These are phyloP conservation scores for Fusarium praegraminearum DNA, from an alignment of 2,329 filamentous ascomycete species.

Conservation along the genomic window DNA sequence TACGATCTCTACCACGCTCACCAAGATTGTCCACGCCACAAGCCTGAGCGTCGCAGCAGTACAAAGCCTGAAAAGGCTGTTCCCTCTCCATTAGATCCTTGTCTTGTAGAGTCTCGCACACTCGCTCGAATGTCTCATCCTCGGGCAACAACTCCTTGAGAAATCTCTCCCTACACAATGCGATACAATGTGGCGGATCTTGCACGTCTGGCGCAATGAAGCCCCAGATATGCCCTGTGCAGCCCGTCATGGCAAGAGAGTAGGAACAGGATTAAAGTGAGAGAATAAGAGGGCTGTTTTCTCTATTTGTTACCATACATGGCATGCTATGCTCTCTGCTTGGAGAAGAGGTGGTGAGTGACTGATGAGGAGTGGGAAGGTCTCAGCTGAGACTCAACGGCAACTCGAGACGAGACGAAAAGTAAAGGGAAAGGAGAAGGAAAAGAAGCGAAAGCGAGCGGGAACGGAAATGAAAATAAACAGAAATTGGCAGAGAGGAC, in stretches of 20 bases:
- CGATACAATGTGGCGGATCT: conserved; percentile 53
- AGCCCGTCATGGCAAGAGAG: conserved; percentile 26
- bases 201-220: conserved; percentile 47
- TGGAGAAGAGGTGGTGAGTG: background rate
- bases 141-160: conserved; percentile 46
- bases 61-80: conserved; percentile 58
- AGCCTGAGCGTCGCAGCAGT: conserved; percentile 64
- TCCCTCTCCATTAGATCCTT: conserved; percentile 43
- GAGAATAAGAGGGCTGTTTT: conserved; percentile 15
- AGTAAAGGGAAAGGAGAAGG: conserved; percentile 4
- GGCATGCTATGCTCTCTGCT: conserved; percentile 24
- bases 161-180: conserved; percentile 52
- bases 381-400: conserved; percentile 40
- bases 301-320: conserved; percentile 18
- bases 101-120: conserved; percentile 52
- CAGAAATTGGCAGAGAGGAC: conserved; percentile 6
- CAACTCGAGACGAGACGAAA: conserved; percentile 38
- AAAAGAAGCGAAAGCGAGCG: conserved; percentile 28
- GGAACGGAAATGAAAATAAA: conserved; percentile 5
- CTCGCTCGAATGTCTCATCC: conserved; percentile 48
- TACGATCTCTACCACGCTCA: conserved; percentile 59
- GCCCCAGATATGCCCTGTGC: conserved; percentile 47
- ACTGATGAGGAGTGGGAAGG: conserved; percentile 12
- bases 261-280: background rate
- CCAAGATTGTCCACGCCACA: conserved; percentile 60